A percentile compares a stretch with the other conserved stretches of the same genome.
Evolutionary conservation across 179 eudicot species (phyloP).

Genomic region (Heliamphora pulchella): DNA sequence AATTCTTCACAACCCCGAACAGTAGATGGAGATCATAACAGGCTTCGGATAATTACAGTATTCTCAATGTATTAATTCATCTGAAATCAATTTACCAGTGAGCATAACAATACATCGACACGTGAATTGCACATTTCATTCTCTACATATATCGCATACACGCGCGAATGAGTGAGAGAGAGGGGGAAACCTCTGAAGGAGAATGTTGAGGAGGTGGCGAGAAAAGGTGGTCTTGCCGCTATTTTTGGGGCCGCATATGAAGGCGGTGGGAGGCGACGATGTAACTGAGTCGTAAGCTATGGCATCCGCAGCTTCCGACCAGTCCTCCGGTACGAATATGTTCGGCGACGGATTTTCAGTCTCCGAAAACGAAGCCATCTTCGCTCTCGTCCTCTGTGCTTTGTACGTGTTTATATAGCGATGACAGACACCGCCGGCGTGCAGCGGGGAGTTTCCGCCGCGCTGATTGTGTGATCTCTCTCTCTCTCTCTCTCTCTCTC

Average conservation of each 20-base stretch:
- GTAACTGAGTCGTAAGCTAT: slow-evolving; percentile 30
- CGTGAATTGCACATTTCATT: too few relatives aligned
- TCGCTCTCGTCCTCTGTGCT: slow-evolving; percentile 3
- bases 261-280: slow-evolving; percentile 33
- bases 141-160: too few relatives aligned
- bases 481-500: background rate
- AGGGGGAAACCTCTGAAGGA: slow-evolving; percentile 48
- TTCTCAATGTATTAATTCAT: background rate
- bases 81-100: too few relatives aligned
- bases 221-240: slow-evolving; percentile 87
- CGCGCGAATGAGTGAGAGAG: background rate
- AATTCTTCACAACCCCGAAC: background rate
- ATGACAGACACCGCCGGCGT: too few relatives aligned
- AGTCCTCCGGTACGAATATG: slow-evolving; percentile 58
- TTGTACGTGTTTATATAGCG: too few relatives aligned
- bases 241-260: slow-evolving; percentile 85
- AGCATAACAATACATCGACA: too few relatives aligned
- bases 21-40: background rate
- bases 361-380: slow-evolving; percentile 23
- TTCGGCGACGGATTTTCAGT: slow-evolving; percentile 24
- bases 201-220: slow-evolving; percentile 69
- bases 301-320: slow-evolving; percentile 53
- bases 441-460: too few relatives aligned
- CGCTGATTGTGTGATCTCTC: background rate
- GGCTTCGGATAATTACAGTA: background rate